These are phyloP conservation scores for Mycena leptocephala DNA, from an alignment of 768 basidiomycete species.

Conservation along the genomic window DNA sequence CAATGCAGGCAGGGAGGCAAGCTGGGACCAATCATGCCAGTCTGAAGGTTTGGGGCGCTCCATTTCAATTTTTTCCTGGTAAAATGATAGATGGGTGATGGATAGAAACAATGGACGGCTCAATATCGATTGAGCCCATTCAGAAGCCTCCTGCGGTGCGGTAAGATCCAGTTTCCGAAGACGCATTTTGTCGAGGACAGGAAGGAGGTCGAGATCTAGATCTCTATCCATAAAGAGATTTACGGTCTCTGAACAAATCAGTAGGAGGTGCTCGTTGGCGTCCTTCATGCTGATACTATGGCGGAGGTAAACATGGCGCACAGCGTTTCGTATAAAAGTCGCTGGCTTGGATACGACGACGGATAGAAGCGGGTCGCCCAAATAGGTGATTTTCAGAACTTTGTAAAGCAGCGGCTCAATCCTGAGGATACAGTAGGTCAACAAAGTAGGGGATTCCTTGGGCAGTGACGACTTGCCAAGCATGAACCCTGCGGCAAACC, in stretches of 20 bases:
- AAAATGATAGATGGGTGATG: neutral
- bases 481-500: neutral
- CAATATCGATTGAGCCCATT: neutral
- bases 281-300: neutral
- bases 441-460: neutral
- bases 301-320: neutral
- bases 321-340: neutral
- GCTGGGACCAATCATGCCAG: neutral
- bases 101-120: neutral
- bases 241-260: neutral
- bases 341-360: neutral
- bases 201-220: neutral
- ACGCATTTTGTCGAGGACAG: neutral
- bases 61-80: neutral
- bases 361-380: neutral
- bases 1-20: slow-evolving; percentile 7
- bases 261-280: neutral
- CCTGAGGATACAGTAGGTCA: neutral
- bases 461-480: neutral
- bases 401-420: slow-evolving; percentile 14
- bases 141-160: neutral
- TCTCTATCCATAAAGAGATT: neutral
- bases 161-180: neutral
- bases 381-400: neutral
- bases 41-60: neutral